These are phyloP conservation scores for Suillus plorans DNA, from an alignment of 768 basidiomycete genomes.

Conservation along the genomic window DNA sequence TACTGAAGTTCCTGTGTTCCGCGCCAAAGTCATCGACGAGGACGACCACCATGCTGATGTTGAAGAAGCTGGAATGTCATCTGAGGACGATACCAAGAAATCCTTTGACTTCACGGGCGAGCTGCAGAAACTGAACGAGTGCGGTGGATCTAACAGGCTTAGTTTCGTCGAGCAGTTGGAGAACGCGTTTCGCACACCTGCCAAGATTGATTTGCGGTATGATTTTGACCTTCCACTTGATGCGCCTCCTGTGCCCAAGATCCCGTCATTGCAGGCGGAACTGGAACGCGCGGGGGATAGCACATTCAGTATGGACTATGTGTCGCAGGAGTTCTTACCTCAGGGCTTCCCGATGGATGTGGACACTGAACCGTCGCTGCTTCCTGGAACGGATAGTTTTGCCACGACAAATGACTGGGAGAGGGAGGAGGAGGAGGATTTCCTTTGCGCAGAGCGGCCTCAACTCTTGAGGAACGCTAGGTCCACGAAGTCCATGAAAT, in stretches of 20 bases:
- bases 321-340: slow-evolving; percentile 16
- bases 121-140: slow-evolving; percentile 65
- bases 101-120: slow-evolving; percentile 87
- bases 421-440: slow-evolving; percentile 41
- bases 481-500: slow-evolving; percentile 30
- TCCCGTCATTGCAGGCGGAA: slow-evolving; percentile 39
- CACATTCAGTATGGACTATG: slow-evolving; percentile 20
- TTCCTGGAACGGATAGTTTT: slow-evolving; percentile 37
- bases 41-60: slow-evolving; percentile 39
- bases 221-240: slow-evolving; percentile 41
- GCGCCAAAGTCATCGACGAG: slow-evolving; percentile 46
- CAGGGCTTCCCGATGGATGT: slow-evolving; percentile 23
- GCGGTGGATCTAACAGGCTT: slow-evolving; percentile 61
- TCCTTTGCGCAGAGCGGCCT: slow-evolving; percentile 15
- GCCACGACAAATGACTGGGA: slow-evolving; percentile 27
- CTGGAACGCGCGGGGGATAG: slow-evolving; percentile 21
- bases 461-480: slow-evolving; percentile 19
- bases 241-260: slow-evolving; percentile 51
- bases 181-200: slow-evolving; percentile 75
- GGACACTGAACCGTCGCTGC: slow-evolving; percentile 36
- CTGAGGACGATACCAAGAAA: slow-evolving; percentile 69
- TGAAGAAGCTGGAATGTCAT: slow-evolving; percentile 40
- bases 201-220: slow-evolving; percentile 59
- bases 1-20: slow-evolving; percentile 39
- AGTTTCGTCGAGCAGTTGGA: slow-evolving; percentile 86